Conservation (phyloP, 176 grass and related monocot species). For the Paspalum notatum region DNA sequence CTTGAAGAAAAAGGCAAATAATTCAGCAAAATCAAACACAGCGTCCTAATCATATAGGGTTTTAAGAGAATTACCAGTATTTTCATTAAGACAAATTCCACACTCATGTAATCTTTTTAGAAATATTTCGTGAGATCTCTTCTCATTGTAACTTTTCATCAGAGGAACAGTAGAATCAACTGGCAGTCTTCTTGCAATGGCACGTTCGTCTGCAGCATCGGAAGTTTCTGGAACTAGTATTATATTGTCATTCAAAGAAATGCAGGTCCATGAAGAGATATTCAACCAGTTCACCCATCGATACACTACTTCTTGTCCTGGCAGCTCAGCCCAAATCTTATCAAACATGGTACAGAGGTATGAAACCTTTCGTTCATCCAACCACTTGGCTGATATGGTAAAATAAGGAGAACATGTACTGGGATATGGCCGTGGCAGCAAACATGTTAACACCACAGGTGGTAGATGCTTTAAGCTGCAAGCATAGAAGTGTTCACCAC, state of each 20-base stretch:
- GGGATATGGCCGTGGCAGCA: conserved; percentile 60
- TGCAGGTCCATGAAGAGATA: conserved; percentile 47
- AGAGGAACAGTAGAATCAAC: conserved; percentile 53
- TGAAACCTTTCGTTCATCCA: conserved; percentile 48
- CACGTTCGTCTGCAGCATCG: conserved; percentile 42
- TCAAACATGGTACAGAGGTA: conserved; percentile 56
- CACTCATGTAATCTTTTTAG: conserved; percentile 56
- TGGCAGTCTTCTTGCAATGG: conserved; percentile 40
- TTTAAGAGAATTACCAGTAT: conserved; percentile 46
- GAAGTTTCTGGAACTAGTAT: conserved; percentile 24
- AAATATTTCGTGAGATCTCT: conserved; percentile 62
- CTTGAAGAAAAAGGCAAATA: not conserved
- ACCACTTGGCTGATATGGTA: conserved; percentile 55
- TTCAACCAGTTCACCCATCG: conserved; percentile 65
- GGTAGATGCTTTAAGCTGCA: conserved; percentile 54
- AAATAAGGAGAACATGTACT: conserved; percentile 61
- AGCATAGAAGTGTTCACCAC: conserved; percentile 48
- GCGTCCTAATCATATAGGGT: conserved; percentile 1
- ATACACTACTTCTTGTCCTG: conserved; percentile 63
- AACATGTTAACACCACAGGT: conserved; percentile 54
- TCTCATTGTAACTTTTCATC: conserved; percentile 56
- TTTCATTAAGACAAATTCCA: conserved; percentile 63
- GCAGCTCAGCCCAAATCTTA: conserved; percentile 55
- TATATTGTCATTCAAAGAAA: conserved; percentile 52
- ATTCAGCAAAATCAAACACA: conserved; percentile 13